Evolutionary conservation across 1,139 yeast species (phyloP).

Genomic region (Diutina neorugosa): DNA sequence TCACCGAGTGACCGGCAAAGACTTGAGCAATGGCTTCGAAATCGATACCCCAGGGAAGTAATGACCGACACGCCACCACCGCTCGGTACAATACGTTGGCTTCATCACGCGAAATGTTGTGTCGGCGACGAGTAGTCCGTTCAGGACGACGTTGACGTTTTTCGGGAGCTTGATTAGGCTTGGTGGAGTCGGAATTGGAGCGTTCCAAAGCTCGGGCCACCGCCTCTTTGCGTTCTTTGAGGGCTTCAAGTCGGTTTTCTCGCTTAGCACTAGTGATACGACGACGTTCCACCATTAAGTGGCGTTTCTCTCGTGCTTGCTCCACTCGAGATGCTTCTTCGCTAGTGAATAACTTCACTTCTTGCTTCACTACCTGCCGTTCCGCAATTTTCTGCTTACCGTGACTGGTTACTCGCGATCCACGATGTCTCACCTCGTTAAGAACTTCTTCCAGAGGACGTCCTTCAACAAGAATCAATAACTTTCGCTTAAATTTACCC

Average conservation of each 20-base stretch:
- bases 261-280: neutral
- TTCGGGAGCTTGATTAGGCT: neutral
- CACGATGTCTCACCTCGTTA: neutral
- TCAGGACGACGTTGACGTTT: neutral
- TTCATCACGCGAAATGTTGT: neutral
- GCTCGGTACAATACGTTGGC: slow-evolving; percentile 1
- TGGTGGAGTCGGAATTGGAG: neutral
- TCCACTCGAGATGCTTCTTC: neutral
- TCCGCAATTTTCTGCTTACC: neutral
- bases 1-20: neutral
- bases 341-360: neutral
- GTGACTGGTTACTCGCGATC: neutral
- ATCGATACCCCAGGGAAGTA: neutral
- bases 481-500: neutral
- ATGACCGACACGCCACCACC: slow-evolving; percentile 2
- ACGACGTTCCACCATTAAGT: neutral
- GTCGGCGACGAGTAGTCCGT: neutral
- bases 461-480: neutral
- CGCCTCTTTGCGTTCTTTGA: neutral
- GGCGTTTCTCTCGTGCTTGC: neutral
- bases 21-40: neutral
- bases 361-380: neutral
- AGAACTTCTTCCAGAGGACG: neutral
- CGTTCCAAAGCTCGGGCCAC: neutral
- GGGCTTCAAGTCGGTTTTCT: neutral